Evolutionary conservation across 495 filamentous ascomycete species (phyloP).

Genomic region (Daldinia decipiens): DNA sequence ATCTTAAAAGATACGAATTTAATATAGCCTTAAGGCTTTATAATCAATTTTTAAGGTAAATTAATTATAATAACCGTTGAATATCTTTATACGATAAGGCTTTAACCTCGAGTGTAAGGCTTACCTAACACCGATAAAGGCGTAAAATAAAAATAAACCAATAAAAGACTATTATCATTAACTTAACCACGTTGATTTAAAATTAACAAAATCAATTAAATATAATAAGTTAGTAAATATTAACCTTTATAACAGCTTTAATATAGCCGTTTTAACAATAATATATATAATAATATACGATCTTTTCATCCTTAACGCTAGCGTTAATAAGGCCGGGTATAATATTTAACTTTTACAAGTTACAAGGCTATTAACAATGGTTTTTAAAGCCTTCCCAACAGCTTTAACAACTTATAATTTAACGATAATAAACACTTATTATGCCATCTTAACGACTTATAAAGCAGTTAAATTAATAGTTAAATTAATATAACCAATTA

Average conservation of each 20-base stretch:
- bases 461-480: too few relatives aligned
- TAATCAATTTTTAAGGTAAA: background rate
- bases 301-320: too few relatives aligned
- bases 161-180: background rate
- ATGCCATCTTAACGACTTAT: too few relatives aligned
- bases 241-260: too few relatives aligned
- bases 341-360: too few relatives aligned
- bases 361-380: too few relatives aligned
- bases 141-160: background rate
- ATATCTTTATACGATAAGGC: background rate
- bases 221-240: slow-evolving; percentile 1
- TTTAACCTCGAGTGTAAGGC: background rate
- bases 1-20: background rate
- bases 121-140: background rate
- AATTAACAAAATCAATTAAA: slow-evolving; percentile 1
- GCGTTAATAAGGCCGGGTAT: too few relatives aligned
- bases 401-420: too few relatives aligned
- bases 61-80: background rate
- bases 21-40: background rate
- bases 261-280: background rate
- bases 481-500: too few relatives aligned
- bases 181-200: background rate
- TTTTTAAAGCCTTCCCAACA: too few relatives aligned
- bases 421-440: too few relatives aligned
- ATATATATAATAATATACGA: too few relatives aligned